These are phyloP conservation scores for Salix arbutifolia DNA, from an alignment of 345 rosid species.

Conservation along the genomic window DNA sequence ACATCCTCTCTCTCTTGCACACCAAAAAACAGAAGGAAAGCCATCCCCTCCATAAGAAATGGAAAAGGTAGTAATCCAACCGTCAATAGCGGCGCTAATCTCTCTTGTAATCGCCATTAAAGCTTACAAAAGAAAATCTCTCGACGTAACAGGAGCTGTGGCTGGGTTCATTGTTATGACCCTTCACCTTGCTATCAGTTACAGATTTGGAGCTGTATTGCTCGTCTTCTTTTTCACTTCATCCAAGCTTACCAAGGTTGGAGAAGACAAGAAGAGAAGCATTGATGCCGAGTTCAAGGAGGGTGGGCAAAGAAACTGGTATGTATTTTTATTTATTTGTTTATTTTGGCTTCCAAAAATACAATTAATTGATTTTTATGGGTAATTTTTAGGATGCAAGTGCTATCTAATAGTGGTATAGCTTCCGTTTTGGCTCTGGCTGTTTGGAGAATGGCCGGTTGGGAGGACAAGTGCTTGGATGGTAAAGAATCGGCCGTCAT, in stretches of 20 bases:
- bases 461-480: constrained; percentile 78
- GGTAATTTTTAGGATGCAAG: constrained; percentile 67
- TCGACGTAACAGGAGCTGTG: constrained; percentile 72
- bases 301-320: constrained; percentile 97
- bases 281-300: constrained; percentile 82
- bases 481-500: constrained; percentile 42
- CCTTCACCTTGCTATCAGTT: constrained; percentile 60
- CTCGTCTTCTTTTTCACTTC: constrained; percentile 78
- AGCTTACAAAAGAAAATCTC: constrained; percentile 73
- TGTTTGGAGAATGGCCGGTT: constrained; percentile 49
- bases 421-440: constrained; percentile 54
- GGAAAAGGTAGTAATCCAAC: constrained; percentile 39
- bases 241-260: constrained; percentile 86
- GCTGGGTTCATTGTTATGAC: constrained; percentile 77
- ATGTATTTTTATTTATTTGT: neutral
- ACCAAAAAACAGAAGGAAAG: too few relatives aligned
- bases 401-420: constrained; percentile 68
- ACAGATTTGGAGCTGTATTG: constrained; percentile 82
- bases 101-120: constrained; percentile 55
- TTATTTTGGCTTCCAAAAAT: neutral
- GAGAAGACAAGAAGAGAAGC: constrained; percentile 73
- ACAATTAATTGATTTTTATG: neutral
- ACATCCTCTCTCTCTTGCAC: too few relatives aligned
- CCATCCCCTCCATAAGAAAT: constrained; percentile 6
- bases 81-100: constrained; percentile 46